Percentiles rank a stretch among this genome's conserved stretches.
Evolutionary conservation across 192 early-diverging fungal genomes (phyloP).

Genomic region (Diversispora eburnea): DNA sequence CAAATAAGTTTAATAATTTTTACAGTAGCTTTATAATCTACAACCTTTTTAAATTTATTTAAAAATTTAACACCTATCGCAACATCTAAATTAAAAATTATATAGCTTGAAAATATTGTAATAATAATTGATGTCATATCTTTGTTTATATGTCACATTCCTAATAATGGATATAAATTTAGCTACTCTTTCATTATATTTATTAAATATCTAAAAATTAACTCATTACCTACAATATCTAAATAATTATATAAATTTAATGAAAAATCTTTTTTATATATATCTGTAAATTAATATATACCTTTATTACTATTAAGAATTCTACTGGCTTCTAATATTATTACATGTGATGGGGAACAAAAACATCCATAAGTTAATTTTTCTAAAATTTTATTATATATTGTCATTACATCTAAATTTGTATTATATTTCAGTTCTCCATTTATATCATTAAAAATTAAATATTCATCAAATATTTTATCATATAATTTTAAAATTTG

Average conservation of each 20-base stretch:
- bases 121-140: not conserved
- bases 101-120: not conserved
- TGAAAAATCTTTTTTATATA: not conserved
- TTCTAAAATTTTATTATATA: not conserved
- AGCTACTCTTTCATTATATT: not conserved
- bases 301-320: not conserved
- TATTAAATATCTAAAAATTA: not conserved
- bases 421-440: not conserved
- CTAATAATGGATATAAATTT: not conserved
- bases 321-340: not conserved
- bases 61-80: not conserved
- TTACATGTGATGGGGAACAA: not conserved
- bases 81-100: not conserved
- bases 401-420: not conserved
- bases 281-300: not conserved
- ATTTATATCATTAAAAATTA: not conserved
- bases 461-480: not conserved
- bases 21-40: not conserved
- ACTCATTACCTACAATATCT: not conserved
- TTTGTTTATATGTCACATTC: not conserved
- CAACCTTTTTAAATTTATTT: conserved; percentile 13
- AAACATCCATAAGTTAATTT: not conserved
- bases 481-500: not conserved
- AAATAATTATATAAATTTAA: not conserved
- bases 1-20: not conserved